Base-by-base conservation (phyloP, 352 stramenopile species). In the Thraustotheca clavata region DNA sequence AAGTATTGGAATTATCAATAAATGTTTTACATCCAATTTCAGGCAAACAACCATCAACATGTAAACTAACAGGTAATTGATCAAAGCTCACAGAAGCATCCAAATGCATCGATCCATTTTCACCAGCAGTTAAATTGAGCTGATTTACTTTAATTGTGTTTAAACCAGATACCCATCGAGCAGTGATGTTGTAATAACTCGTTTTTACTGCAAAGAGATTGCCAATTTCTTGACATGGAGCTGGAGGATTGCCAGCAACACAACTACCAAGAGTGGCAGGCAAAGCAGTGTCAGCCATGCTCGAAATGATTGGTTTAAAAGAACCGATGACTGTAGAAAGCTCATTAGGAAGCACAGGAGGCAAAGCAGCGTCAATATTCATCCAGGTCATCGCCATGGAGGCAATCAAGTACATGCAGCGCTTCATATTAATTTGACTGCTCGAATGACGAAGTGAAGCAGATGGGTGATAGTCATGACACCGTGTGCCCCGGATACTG, bases 211-310 rank as follows among this genome's bases (percentile, higher is more conserved):
- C 32, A 34, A 54, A 65, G 57, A 65, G 57, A 34, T 65, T 65
- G 57, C 57, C 57, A 22, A 65, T 54, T 27, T 65, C 32, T 26
- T 43, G 46, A 46, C 57, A 65, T 11, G 57, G 57, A 27, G 24
- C 24, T 38, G 57, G 57, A 9, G 57, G n/a, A 22, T 65, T 65
- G 24, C 1, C 57, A 20, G 22, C 38, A 0, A 33, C 57, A 33
- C 57, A 65, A 46, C 57, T 65, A 32, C 57, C 57, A 18, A 65
- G 35, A n/a, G 57, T 65, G 16, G 57, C 57, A 11, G 57, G 57
- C 4, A 65, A 46, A 27, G 57, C 57, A 40, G 57, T 65, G 38
- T 27, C n/a, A 31, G 57, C 36, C 8, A 65, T 35, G 16, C n/a
- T 39, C 12, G 57, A 43, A 18, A 65, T 36, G 40, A 65, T 47